A percentile compares a stretch with the other conserved stretches of the same genome.
Evolutionary conservation across 1,139 yeast species (phyloP).

Genomic region (Petasospora fabianii): DNA sequence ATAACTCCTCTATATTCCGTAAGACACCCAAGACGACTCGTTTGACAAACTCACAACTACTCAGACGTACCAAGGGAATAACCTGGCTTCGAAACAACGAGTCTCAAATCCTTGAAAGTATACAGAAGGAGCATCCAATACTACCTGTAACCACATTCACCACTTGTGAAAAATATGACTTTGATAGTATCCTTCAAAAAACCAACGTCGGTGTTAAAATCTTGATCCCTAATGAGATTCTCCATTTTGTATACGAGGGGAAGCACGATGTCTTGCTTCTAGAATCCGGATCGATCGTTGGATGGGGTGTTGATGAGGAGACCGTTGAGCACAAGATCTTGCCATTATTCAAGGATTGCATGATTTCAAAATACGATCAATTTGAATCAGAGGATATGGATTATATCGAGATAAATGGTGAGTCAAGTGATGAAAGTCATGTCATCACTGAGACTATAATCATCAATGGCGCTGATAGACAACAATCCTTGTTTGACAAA

Average conservation of each 20-base stretch:
- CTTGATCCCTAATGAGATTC: slow-evolving; percentile 71
- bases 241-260: slow-evolving; percentile 39
- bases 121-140: slow-evolving; percentile 10
- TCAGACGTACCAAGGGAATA: slow-evolving; percentile 22
- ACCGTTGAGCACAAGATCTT: slow-evolving; percentile 38
- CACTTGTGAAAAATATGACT: slow-evolving; percentile 64
- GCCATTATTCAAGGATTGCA: slow-evolving; percentile 46
- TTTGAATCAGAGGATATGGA: slow-evolving; percentile 87
- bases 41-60: slow-evolving; percentile 17
- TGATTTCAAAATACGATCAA: slow-evolving; percentile 44
- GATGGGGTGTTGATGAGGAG: slow-evolving; percentile 71
- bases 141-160: slow-evolving; percentile 61
- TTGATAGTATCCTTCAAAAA: slow-evolving; percentile 36
- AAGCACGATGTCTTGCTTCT: slow-evolving; percentile 56
- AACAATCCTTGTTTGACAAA: slow-evolving; percentile 61
- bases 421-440: slow-evolving; percentile 29
- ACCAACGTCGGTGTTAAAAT: slow-evolving; percentile 17
- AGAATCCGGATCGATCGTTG: slow-evolving; percentile 71
- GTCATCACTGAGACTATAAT: slow-evolving; percentile 66
- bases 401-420: slow-evolving; percentile 52
- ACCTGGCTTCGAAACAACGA: slow-evolving; percentile 10
- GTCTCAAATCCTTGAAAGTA: slow-evolving; percentile 3
- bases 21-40: slow-evolving; percentile 19
- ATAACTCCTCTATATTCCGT: background rate
- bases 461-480: slow-evolving; percentile 46